Base-by-base conservation (phyloP, 306 rosid species). In the Vigna radiata region DNA sequence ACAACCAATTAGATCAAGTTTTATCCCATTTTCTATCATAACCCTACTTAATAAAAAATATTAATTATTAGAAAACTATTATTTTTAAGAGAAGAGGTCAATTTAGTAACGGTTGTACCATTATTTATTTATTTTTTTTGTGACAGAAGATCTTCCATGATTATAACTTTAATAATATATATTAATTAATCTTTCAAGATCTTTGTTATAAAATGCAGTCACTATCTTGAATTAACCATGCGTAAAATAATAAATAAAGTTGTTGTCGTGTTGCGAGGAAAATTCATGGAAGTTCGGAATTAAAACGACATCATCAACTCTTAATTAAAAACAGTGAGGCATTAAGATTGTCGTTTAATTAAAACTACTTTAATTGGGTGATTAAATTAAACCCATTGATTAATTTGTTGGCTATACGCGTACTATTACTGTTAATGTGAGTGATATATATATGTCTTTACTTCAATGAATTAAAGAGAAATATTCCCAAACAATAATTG, bases 241-340 rank as follows among this genome's bases (percentile, higher is more conserved):
- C 66, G 46, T 76, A 37, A 25, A 53, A 9, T 18, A 37, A 76
- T 36, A 15, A 25, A n/a, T 33, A 62, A 62, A 31, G n/a, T 33
- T 4, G 25, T 48, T 18, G 44, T 48, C 18, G 25, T 63, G 63
- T 63, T 13, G 10, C 21, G 29, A 19, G 73, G 66, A 76, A 65
- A 65, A 11, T 55, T 65, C 80, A 66, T 21, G 66, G 73, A 76
- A 76, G 55, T 65, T 17, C 39, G 67, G 73, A 76, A 66, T 53
- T 76, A 65, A 52, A 66, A 76, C 1, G 46, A 66, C 73, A 65
- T 21, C 37, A 76, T 36, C 27, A 63, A 4, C 12, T 63, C 58
- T 75, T 75, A 76, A 63, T 49, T 63, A 4, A 36, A 76, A 76
- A 33, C 6, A 2, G 8, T 36, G 2, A 36, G 41, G 8, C 8